Conservation (phyloP, 331 rosid genomes). For the Quercus phellos region DNA sequence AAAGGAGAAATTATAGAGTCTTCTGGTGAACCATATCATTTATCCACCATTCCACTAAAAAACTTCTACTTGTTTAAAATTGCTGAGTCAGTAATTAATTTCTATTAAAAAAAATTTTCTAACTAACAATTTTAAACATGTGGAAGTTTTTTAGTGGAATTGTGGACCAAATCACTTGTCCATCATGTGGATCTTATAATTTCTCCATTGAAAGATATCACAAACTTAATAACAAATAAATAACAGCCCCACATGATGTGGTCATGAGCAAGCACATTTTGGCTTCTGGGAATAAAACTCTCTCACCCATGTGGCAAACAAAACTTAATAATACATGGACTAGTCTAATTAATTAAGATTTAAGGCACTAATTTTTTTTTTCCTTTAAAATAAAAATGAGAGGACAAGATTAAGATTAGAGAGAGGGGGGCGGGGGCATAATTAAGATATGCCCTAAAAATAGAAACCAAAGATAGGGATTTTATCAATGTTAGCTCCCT, state of each 20-base stretch:
- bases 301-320: not conserved
- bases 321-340: not conserved
- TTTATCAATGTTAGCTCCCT: constrained; percentile 15
- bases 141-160: no score
- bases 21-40: no score
- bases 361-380: not conserved
- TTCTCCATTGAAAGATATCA: not conserved
- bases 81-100: no score
- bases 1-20: not conserved
- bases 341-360: not conserved
- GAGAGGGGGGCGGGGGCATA: not conserved
- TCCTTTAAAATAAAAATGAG: not conserved
- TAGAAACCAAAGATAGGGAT: constrained; percentile 18
- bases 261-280: not conserved
- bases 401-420: constrained; percentile 1
- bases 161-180: no score
- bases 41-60: no score
- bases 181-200: no score
- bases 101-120: no score
- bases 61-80: no score
- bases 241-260: not conserved
- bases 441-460: constrained; percentile 3
- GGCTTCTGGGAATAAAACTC: not conserved
- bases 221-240: not conserved
- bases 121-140: no score